A percentile compares a stretch with the other conserved stretches of the same genome.
Evolutionary conservation across 2,329 filamentous ascomycete genomes (phyloP).

Genomic region (Endoconidiophora polonica): DNA sequence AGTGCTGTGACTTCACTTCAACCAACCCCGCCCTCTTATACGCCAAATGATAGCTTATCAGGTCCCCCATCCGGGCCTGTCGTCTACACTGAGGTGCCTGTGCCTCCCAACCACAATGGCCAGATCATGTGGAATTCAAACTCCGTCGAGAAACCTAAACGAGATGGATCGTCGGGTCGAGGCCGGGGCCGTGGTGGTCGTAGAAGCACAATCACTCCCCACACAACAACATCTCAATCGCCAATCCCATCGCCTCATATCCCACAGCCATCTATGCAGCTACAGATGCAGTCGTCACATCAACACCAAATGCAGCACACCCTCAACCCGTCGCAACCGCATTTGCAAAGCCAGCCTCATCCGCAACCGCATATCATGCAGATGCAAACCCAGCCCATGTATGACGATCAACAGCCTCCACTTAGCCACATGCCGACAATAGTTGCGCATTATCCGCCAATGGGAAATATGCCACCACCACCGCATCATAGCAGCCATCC

Average conservation of each 20-base stretch:
- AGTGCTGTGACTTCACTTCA: background rate
- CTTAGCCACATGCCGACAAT: conserved; percentile 11
- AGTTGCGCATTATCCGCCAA: conserved; percentile 7
- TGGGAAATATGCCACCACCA: background rate
- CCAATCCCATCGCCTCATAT: background rate
- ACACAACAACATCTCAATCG: no score
- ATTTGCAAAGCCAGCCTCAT: background rate
- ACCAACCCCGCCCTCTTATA: background rate
- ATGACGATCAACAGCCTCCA: conserved; percentile 9
- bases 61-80: conserved; percentile 4
- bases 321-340: background rate
- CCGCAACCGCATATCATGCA: conserved; percentile 2
- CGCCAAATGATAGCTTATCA: conserved; percentile 3
- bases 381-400: conserved; percentile 7
- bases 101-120: conserved; percentile 12
- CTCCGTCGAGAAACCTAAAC: conserved; percentile 1
- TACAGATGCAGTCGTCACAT: background rate
- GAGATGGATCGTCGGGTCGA: conserved; percentile 2
- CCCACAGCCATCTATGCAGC: background rate
- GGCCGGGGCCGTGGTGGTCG: conserved; percentile 8
- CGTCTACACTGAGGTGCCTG: conserved; percentile 1
- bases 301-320: background rate
- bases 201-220: background rate
- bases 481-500: background rate
- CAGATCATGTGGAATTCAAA: conserved; percentile 13